Evolutionary conservation across 345 rosid species (phyloP), one percentile per base, ranked within the genome.

Genomic region (Clarkia xantiana): DNA sequence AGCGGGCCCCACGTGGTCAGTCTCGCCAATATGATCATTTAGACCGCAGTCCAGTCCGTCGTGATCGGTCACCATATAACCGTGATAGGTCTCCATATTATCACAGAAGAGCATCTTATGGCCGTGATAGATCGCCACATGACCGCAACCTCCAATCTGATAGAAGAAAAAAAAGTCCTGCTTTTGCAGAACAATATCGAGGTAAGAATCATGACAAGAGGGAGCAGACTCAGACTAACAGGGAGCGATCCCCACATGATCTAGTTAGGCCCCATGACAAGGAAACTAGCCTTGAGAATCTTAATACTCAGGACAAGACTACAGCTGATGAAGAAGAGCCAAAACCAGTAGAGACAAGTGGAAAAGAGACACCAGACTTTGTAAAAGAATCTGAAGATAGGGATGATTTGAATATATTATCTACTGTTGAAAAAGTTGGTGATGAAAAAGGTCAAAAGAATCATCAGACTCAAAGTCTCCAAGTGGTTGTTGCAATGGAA

Each of bases 91-190:
- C 63, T 22, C 57, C 63, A 0, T 47, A 41, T 40, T 69, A 72
- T 39, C 59, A 47, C 6, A 71, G 74, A 12, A 75, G 34, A 49
- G 71, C 69, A 36, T 67, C 72, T 0, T 59, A 55, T 67, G 52
- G 57, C 51, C 79, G 69, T 43, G 82, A 76, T 52, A 80, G 67
- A 65, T 89, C 97, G 42, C 94, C 97, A 45, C 70, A 71, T 63
- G 90, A 76, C 41, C 70, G 87, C 55, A 71, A 68, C 67, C 83
- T 68, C 22, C 79, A 67, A 60, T 63, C 68, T 69, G 94, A 80
- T 62, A 70, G 78, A 64, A 82, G 95, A 69, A 76, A 64, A 51
- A 66, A 76, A 72, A 86, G 94, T 69, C 97, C 97, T 55, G 53
- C 70, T 56, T 68, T 53, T 68, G 18, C 48, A 57, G 93, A 86